phyloP scores from a whole-genome alignment of 2,329 filamentous ascomycete species.

The Colletotrichum tropicale region DNA sequence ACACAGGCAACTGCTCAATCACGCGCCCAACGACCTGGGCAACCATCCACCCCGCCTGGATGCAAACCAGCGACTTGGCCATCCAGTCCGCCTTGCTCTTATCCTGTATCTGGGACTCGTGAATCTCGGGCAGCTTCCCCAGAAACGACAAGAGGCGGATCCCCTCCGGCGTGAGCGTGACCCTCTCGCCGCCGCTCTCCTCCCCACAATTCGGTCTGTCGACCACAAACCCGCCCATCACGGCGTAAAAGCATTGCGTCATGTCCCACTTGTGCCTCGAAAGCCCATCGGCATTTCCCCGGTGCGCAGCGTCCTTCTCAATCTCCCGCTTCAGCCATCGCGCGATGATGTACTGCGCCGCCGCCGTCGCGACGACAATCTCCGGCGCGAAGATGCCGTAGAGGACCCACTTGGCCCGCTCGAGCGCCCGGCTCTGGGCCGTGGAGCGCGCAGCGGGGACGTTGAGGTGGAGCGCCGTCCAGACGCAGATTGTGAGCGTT shows the following conservation, averaged over 20 bases:
- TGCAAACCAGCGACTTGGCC: constrained; percentile 35
- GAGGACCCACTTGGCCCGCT: constrained; percentile 30
- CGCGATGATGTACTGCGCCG: constrained; percentile 26
- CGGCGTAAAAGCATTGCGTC: constrained; percentile 32
- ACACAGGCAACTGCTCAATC: constrained; percentile 33
- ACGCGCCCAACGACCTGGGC: constrained; percentile 35
- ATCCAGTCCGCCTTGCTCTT: constrained; percentile 38
- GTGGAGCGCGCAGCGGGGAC: constrained; percentile 25
- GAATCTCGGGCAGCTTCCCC: constrained; percentile 2
- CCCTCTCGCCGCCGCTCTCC: background rate
- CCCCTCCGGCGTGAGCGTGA: constrained; percentile 9
- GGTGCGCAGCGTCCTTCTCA: background rate
- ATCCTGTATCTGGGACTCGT: constrained; percentile 30
- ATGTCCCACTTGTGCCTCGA: constrained; percentile 17
- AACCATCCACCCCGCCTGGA: constrained; percentile 42
- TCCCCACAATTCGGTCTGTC: constrained; percentile 3
- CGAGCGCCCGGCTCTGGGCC: background rate
- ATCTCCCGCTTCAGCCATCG: constrained; percentile 14
- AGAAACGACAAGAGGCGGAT: constrained; percentile 1
- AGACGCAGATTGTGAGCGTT: constrained; percentile 36
- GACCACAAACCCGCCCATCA: constrained; percentile 32
- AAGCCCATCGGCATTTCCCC: background rate
- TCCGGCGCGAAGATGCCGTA: constrained; percentile 35
- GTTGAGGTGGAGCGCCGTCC: constrained; percentile 38
- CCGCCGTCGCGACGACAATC: constrained; percentile 31